Evolutionary conservation across 495 filamentous ascomycete genomes (phyloP).

Genomic region (Niebla homalea): DNA sequence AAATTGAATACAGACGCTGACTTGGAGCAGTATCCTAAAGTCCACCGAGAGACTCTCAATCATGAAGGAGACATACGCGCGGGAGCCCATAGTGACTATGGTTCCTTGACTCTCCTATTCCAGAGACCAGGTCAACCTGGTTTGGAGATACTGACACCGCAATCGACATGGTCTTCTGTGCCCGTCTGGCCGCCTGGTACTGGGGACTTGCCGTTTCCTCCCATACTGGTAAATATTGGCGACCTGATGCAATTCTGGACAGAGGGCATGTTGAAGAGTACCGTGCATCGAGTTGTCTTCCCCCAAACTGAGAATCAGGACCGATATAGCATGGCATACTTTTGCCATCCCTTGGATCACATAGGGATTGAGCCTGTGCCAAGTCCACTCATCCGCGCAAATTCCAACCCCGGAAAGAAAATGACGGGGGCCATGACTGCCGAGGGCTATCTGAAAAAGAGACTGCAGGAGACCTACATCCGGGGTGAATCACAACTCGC

Average conservation of each 20-base stretch:
- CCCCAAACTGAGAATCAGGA: conserved; percentile 46
- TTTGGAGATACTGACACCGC: conserved; percentile 62
- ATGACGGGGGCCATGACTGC: conserved; percentile 61
- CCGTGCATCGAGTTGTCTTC: conserved; percentile 82
- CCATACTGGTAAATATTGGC: conserved; percentile 86
- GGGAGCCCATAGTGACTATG: conserved; percentile 58
- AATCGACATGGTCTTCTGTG: conserved; percentile 33
- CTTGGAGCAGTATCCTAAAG: conserved; percentile 15
- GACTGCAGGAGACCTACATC: conserved; percentile 64
- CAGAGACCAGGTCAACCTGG: conserved; percentile 72
- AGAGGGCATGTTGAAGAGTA: conserved; percentile 65
- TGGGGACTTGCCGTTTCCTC: conserved; percentile 43
- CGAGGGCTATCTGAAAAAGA: conserved; percentile 62
- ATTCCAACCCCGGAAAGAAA: conserved; percentile 27
- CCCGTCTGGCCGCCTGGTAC: conserved; percentile 32
- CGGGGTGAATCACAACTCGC: conserved; percentile 21
- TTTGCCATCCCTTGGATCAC: conserved; percentile 70
- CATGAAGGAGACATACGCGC: conserved; percentile 40
- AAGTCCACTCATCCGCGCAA: conserved; percentile 40
- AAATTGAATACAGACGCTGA: conserved; percentile 10
- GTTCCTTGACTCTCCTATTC: conserved; percentile 57
- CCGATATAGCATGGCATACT: conserved; percentile 81
- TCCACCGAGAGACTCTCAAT: neutral
- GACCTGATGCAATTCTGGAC: conserved; percentile 91
- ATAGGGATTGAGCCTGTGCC: conserved; percentile 65